These are phyloP conservation scores for Kurtzmaniella quercitrusa DNA, from an alignment of 1,139 yeast genomes.

Conservation along the genomic window DNA sequence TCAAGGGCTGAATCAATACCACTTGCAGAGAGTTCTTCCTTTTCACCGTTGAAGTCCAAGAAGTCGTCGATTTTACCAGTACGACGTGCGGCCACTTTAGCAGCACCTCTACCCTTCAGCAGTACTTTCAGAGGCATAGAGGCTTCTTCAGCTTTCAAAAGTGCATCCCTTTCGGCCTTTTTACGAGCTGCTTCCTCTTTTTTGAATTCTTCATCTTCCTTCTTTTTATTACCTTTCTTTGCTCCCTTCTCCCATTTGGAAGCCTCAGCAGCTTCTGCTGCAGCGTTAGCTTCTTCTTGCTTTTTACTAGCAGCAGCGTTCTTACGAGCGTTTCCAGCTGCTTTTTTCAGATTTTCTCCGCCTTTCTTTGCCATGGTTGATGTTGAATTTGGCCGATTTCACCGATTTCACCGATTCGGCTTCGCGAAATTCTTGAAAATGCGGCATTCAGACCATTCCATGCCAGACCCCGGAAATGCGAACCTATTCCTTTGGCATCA, in stretches of 20 bases:
- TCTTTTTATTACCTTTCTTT: constrained; percentile 67
- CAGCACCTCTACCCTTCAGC: constrained; percentile 66
- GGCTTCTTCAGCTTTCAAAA: constrained; percentile 61
- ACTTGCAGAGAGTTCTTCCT: constrained; percentile 61
- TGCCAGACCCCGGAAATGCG: no score
- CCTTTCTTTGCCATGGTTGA: constrained; percentile 54
- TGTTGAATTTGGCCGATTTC: not conserved
- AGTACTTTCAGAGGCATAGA: constrained; percentile 56
- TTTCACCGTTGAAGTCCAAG: constrained; percentile 46
- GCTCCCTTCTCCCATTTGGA: constrained; percentile 70
- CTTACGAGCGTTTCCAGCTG: constrained; percentile 68
- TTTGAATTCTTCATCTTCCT: constrained; percentile 58
- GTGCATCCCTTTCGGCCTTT: constrained; percentile 60
- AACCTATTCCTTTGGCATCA: no score
- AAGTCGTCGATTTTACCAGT: constrained; percentile 65
- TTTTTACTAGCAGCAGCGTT: constrained; percentile 65
- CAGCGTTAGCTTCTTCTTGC: constrained; percentile 48
- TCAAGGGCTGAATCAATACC: constrained; percentile 79
- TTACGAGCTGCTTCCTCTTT: constrained; percentile 62
- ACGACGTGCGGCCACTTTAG: constrained; percentile 60
- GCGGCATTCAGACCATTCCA: no score
- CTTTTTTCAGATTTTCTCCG: constrained; percentile 60
- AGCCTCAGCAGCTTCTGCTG: constrained; percentile 53
- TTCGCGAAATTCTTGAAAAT: not conserved
- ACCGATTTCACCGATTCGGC: not conserved